Evolutionary conservation across 345 rosid genomes (phyloP), one percentile per base, ranked within the genome.

Genomic region (Citrus cavaleriei): DNA sequence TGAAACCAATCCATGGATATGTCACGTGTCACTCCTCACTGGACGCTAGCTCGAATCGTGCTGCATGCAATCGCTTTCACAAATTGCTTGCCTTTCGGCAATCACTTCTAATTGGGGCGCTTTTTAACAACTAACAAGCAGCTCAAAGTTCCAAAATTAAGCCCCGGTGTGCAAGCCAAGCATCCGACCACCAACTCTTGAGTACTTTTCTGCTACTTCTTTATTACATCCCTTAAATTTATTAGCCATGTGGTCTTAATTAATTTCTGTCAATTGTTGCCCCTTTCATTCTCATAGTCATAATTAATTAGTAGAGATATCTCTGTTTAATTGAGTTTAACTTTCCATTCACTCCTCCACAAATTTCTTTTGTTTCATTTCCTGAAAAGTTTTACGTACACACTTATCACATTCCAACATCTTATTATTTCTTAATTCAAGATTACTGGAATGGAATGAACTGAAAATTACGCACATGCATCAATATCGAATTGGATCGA

Each of bases 141-240:
- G 37, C 25, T 66, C 7, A 37, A 37, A 70, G 68, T 38, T 16
- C 25, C 69, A 59, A 70, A 40, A 40, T 3, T 40, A 40, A 10
- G 13, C 49, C 12, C 13, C 0, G 13, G 51, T 42, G 51, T 12
- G 35, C 22, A 18, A 60, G 35, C 69, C 22, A 18, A 60, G 35
- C 69, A 24, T 54, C 80, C 80, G 70, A 78, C 80, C 75, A 78
- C 60, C 76, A 42, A 70, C 46, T 16, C 54, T 34, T 18, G 4
- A 46, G 8, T 32, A 19, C 69, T 67, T 58, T 64, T 74, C 70
- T 19, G 59, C 21, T 60, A 10, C 57, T 57, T 68, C 28, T 37
- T 32, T 58, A 24, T 3, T 64, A 0, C n/a, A 27, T 30, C 24
- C 16, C 37, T 32, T 34, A 46, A 16, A 13, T n/a, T 59, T 60